Conservation (phyloP, 1,139 yeast genomes). For the Debaryomycetaceae sp. region DNA sequence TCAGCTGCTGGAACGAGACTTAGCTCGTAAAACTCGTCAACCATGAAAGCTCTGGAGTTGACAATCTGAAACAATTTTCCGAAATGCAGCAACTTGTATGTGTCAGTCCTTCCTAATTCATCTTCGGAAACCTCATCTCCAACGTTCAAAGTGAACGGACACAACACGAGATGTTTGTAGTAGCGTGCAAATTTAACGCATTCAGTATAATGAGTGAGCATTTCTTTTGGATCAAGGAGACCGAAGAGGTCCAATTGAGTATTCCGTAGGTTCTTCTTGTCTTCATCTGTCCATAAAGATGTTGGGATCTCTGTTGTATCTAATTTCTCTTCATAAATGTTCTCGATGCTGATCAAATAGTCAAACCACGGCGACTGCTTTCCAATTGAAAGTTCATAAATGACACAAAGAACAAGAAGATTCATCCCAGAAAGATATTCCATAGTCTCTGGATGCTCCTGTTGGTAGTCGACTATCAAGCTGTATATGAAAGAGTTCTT, state of each 20-base stretch:
- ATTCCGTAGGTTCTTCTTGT: slow-evolving; percentile 50
- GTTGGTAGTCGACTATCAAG: slow-evolving; percentile 52
- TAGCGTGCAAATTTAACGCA: slow-evolving; percentile 49
- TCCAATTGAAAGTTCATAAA: slow-evolving; percentile 59
- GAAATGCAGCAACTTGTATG: slow-evolving; percentile 34
- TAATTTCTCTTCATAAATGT: slow-evolving; percentile 12
- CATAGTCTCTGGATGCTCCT: slow-evolving; percentile 20
- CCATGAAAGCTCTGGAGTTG: slow-evolving; percentile 75
- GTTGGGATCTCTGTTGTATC: slow-evolving; percentile 47
- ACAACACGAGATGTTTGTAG: slow-evolving; percentile 21
- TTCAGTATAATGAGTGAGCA: slow-evolving; percentile 50
- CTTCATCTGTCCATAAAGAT: slow-evolving; percentile 59
- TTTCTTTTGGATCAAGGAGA: slow-evolving; percentile 57
- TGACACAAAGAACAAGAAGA: slow-evolving; percentile 63
- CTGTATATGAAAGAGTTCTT: slow-evolving; percentile 67
- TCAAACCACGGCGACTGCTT: slow-evolving; percentile 71
- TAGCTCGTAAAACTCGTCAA: slow-evolving; percentile 70
- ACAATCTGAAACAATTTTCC: slow-evolving; percentile 56
- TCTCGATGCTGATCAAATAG: slow-evolving; percentile 55
- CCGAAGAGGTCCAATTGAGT: slow-evolving; percentile 68
- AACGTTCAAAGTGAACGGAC: slow-evolving; percentile 38
- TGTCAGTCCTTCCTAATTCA: slow-evolving; percentile 9
- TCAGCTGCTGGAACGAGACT: slow-evolving; percentile 91
- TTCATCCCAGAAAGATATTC: slow-evolving; percentile 53
- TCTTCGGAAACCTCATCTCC: slow-evolving; percentile 8